phyloP scores from a whole-genome alignment of 164 flowering plant species.

The Berberis vulgaris region DNA sequence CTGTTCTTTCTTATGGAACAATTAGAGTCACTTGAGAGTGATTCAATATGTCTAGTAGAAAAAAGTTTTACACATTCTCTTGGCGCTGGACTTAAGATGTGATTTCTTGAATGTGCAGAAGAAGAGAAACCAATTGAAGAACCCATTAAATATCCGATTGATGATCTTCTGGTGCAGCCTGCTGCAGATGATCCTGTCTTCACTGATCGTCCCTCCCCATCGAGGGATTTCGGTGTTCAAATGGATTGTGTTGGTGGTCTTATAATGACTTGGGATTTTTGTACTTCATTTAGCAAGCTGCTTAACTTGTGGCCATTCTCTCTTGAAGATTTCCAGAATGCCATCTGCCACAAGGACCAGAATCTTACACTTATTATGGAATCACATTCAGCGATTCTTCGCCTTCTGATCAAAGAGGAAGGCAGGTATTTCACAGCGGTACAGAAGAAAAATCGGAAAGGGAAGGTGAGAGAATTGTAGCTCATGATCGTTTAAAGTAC shows the following conservation, averaged over 20 bases:
- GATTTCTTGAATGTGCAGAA: conserved; percentile 31
- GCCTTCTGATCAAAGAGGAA: conserved; percentile 56
- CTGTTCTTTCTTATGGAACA: too few relatives aligned
- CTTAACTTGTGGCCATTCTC: conserved; percentile 71
- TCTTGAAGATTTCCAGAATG: conserved; percentile 82
- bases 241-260: conserved; percentile 84
- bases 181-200: conserved; percentile 61
- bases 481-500: too few relatives aligned
- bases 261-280: conserved; percentile 93
- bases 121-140: conserved; percentile 22
- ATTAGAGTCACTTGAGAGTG: too few relatives aligned
- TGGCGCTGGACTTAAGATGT: not conserved
- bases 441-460: conserved; percentile 41
- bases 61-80: not conserved
- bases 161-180: conserved; percentile 71
- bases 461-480: conserved; percentile 36
- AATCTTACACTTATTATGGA: conserved; percentile 59
- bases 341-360: conserved; percentile 71
- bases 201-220: conserved; percentile 62
- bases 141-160: conserved; percentile 77
- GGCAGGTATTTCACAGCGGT: conserved; percentile 34
- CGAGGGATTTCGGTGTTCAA: conserved; percentile 63
- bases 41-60: too few relatives aligned
- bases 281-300: conserved; percentile 63
- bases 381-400: conserved; percentile 63